phyloP scores from a whole-genome alignment of 2,329 filamentous ascomycete genomes.

The Colletotrichum salicis region DNA sequence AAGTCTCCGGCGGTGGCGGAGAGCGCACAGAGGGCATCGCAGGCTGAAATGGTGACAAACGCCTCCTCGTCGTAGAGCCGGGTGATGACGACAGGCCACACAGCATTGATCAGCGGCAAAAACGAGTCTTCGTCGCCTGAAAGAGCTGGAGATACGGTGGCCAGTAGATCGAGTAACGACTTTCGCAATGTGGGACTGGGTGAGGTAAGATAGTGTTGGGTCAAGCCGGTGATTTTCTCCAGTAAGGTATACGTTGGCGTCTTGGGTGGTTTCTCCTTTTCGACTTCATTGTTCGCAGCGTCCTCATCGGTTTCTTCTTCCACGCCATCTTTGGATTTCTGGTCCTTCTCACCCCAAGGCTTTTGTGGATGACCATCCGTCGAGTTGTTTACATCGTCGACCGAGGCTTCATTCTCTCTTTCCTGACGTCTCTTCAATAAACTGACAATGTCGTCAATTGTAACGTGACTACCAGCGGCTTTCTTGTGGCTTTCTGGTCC shows the following conservation, averaged over 20 bases:
- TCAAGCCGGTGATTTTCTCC: conserved; percentile 81
- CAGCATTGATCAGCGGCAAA: conserved; percentile 85
- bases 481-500: conserved; percentile 56
- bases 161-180: conserved; percentile 80
- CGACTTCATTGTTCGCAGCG: background rate
- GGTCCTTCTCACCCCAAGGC: conserved; percentile 44
- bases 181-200: conserved; percentile 82
- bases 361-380: conserved; percentile 45
- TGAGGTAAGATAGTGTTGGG: conserved; percentile 90
- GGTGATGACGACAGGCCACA: conserved; percentile 86
- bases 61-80: conserved; percentile 74
- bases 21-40: conserved; percentile 74
- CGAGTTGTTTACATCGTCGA: conserved; percentile 48
- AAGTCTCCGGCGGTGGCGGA: conserved; percentile 84
- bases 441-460: conserved; percentile 59
- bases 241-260: conserved; percentile 85
- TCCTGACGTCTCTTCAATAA: conserved; percentile 59
- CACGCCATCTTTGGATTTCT: conserved; percentile 35
- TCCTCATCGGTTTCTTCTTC: conserved; percentile 40
- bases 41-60: conserved; percentile 76
- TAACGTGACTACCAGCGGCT: conserved; percentile 42
- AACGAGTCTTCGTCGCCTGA: conserved; percentile 83
- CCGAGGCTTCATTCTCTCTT: conserved; percentile 44
- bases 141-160: conserved; percentile 77
- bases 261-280: conserved; percentile 68